Evolutionary conservation across 306 rosid species (phyloP).

Genomic region (Medicago lupulina): DNA sequence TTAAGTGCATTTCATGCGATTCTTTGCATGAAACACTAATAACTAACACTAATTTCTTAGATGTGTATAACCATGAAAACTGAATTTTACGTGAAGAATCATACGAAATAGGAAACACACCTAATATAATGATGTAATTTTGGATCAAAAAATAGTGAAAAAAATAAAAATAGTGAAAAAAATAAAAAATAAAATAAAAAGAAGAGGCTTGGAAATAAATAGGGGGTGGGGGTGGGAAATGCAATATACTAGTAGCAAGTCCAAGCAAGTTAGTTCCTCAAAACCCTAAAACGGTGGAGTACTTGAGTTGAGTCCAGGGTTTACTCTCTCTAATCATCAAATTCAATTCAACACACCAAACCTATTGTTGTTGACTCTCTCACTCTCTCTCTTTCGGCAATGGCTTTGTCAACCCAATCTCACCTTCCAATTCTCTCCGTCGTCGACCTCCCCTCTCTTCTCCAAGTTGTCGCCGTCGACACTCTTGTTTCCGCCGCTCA

Average conservation of each 20-base stretch:
- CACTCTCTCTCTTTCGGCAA: conserved; percentile 40
- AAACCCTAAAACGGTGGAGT: conserved; percentile 73
- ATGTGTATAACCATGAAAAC: no score
- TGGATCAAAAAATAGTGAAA: no score
- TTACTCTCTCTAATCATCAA: conserved; percentile 41
- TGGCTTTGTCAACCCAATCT: conserved; percentile 48
- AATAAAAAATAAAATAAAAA: neutral
- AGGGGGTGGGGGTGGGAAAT: conserved; percentile 16
- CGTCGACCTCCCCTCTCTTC: conserved; percentile 48
- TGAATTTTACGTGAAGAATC: no score
- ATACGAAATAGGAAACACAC: no score
- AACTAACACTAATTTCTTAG: no score
- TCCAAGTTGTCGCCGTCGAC: conserved; percentile 51
- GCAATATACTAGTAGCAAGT: neutral
- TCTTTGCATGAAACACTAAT: no score
- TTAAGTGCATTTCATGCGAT: no score
- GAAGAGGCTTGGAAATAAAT: conserved; percentile 22
- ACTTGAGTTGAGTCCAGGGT: conserved; percentile 34
- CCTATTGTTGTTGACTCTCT: conserved; percentile 45
- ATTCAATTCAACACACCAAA: conserved; percentile 17
- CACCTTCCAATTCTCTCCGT: conserved; percentile 44
- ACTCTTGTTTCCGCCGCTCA: conserved; percentile 54
- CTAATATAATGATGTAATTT: no score
- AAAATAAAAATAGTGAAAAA: no score
- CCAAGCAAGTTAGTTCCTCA: conserved; percentile 30